Evolutionary conservation across 352 stramenopile species (phyloP).

Genomic region (Pythium plurisporium): DNA sequence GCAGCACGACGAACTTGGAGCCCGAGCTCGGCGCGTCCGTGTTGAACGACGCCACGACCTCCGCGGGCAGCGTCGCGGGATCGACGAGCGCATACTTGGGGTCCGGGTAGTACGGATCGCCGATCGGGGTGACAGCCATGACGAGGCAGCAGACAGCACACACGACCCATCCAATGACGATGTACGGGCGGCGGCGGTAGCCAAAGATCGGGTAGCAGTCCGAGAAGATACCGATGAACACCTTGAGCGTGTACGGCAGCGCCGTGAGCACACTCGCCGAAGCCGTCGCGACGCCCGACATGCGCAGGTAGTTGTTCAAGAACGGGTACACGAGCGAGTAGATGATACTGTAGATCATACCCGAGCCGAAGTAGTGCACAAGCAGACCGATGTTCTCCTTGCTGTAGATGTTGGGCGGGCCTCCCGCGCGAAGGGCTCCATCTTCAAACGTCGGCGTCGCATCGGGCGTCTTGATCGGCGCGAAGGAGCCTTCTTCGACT

Average conservation of each 20-base stretch:
- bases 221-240: slow-evolving; percentile 77
- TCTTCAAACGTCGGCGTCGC: slow-evolving; percentile 9
- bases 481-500: slow-evolving; percentile 13
- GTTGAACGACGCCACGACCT: slow-evolving; percentile 22
- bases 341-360: slow-evolving; percentile 31
- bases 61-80: slow-evolving; percentile 4
- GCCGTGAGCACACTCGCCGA: slow-evolving; percentile 33
- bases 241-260: slow-evolving; percentile 61
- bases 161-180: slow-evolving; percentile 61
- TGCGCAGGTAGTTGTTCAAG: slow-evolving; percentile 41
- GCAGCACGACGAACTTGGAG: slow-evolving; percentile 32
- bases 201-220: slow-evolving; percentile 85
- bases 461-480: slow-evolving; percentile 15
- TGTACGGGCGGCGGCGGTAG: slow-evolving; percentile 77
- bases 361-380: slow-evolving; percentile 29
- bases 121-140: slow-evolving; percentile 24
- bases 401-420: slow-evolving; percentile 30
- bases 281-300: slow-evolving; percentile 27
- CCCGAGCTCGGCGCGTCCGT: slow-evolving; percentile 21
- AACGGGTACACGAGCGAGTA: slow-evolving; percentile 32
- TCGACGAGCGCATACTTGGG: slow-evolving; percentile 9
- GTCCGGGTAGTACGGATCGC: slow-evolving; percentile 24
- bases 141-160: slow-evolving; percentile 21
- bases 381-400: slow-evolving; percentile 31
- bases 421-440: slow-evolving; percentile 26